Evolutionary conservation across 139 green algal genomes (phyloP), one percentile per base, ranked within the genome.

Genomic region (Desmodesmus armatus): DNA sequence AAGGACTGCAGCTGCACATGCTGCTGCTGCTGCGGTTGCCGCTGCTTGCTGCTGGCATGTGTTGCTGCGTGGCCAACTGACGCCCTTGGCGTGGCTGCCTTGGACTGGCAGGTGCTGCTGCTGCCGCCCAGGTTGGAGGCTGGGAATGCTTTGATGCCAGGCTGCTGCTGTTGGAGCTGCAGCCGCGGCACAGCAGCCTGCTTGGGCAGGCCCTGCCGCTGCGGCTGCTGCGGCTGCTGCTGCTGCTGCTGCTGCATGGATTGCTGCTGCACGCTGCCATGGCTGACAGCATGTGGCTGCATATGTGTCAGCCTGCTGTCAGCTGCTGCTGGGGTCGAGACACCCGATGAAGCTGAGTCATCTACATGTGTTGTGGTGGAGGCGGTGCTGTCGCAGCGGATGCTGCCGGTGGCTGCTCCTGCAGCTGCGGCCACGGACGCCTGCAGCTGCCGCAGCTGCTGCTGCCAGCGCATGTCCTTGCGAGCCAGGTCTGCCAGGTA

Each of bases 401-500:
- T 78, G 66, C 80, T 70, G 47, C n/a, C n/a, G n/a, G 37, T 55
- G 79, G 63, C 40, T 77, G 39, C 40, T 33, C 31, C 58, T 80
- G 60, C 55, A 27, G 35, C 67, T 37, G 69, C 67, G n/a, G n/a
- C n/a, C n/a, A n/a, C n/a, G n/a, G n/a, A n/a, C n/a, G n/a, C n/a
- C 11, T 29, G 49, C 47, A 29, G 7, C 13, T 3, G 17, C 65
- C 2, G 39, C 43, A 13, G 65, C 41, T 39, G 23, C 69, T 58
- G 51, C 23, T 40, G 69, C 69, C 33, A 25, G 15, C 35, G 29
- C 25, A 40, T 39, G 55, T 65, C 53, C 33, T 49, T 71, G 4
- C 41, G 5, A 3, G 58, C 73, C 35, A 94, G 85, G 3, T 51
- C 63, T 33, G 86, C 83, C 23, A 96, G 92, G 87, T 95, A 96